Conservation (phyloP, 139 green algal genomes). For the Coelastrella sp. region DNA sequence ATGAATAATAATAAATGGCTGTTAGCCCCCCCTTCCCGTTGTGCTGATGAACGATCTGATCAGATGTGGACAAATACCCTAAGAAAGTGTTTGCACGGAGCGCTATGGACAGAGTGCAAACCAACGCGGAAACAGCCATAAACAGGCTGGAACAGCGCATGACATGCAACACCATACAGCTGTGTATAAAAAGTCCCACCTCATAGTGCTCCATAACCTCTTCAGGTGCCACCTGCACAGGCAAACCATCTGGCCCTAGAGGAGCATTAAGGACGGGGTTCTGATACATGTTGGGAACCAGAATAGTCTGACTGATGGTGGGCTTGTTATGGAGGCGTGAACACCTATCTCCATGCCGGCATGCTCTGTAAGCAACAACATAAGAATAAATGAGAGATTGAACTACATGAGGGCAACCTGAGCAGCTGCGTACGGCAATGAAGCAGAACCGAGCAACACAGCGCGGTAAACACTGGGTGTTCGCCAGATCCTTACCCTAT, state of each 20-base stretch:
- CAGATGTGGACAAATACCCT: too few species aligned
- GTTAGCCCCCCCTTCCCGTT: too few species aligned
- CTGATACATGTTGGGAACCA: slow-evolving; percentile 98
- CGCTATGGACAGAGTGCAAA: too few species aligned
- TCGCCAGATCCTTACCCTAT: slow-evolving; percentile 84
- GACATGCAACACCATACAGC: background rate
- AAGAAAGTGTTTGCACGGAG: too few species aligned
- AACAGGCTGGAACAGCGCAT: too few species aligned
- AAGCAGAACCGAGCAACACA: too few species aligned
- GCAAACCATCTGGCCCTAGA: slow-evolving; percentile 85
- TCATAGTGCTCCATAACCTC: slow-evolving; percentile 93
- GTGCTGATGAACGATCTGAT: too few species aligned
- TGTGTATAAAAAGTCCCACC: slow-evolving; percentile 45
- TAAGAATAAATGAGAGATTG: background rate
- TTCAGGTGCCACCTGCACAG: slow-evolving; percentile 84
- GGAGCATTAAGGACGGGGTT: slow-evolving; percentile 91
- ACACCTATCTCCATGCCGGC: slow-evolving; percentile 97
- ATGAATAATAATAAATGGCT: too few species aligned
- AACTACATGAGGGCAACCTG: too few species aligned
- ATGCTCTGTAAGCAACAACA: slow-evolving; percentile 69
- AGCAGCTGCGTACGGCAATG: too few species aligned
- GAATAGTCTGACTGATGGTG: slow-evolving; percentile 90
- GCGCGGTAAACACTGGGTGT: too few species aligned
- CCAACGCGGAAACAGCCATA: too few species aligned
- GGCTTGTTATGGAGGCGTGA: slow-evolving; percentile 97